Conservation (phyloP, 2,329 filamentous ascomycete genomes). For the Aspergillus ibericus region DNA sequence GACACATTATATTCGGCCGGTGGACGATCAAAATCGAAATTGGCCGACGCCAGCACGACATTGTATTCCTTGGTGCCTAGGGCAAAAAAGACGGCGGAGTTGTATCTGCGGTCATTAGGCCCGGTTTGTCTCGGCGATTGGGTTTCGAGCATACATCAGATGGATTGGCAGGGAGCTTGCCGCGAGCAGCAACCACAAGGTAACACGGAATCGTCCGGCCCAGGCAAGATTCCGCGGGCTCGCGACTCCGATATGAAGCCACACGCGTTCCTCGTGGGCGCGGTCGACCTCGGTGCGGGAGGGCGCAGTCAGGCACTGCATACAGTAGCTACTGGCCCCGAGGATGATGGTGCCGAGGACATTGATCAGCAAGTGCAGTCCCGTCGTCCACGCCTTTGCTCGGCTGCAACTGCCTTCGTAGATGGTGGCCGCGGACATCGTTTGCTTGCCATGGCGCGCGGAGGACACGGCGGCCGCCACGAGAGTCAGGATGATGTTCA, state of each 20-base stretch:
- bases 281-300: conserved; percentile 51
- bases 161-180: conserved; percentile 19
- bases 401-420: neutral
- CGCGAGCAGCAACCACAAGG: conserved; percentile 13
- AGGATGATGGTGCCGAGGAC: conserved; percentile 47
- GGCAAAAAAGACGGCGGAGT: conserved; percentile 4
- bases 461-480: neutral
- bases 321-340: conserved; percentile 52
- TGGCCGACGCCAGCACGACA: neutral
- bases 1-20: neutral
- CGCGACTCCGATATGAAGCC: conserved; percentile 48
- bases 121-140: neutral
- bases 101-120: neutral
- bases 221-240: conserved; percentile 29
- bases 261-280: conserved; percentile 44
- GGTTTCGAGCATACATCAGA: conserved; percentile 13
- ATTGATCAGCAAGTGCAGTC: conserved; percentile 52
- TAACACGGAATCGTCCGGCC: conserved; percentile 31
- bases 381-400: conserved; percentile 8
- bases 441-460: neutral
- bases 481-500: neutral
- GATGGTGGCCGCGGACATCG: neutral
- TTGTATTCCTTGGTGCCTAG: conserved; percentile 3
- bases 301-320: conserved; percentile 54
- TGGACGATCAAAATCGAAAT: neutral